These are phyloP conservation scores for Physcia stellaris DNA, from an alignment of 495 filamentous ascomycete species.

Conservation along the genomic window DNA sequence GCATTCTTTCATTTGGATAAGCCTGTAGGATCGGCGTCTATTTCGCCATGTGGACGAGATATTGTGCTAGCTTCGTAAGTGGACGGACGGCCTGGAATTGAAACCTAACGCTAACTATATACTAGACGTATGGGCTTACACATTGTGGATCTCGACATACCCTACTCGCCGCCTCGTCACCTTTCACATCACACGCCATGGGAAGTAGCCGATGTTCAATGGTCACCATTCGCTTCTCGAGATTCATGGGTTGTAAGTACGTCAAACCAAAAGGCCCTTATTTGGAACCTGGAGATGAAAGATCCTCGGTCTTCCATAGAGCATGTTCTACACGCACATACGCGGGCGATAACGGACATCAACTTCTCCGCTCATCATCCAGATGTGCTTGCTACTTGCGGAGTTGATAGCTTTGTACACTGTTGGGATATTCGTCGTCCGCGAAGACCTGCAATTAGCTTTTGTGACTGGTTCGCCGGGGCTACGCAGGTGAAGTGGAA, in stretches of 20 bases:
- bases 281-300: slow-evolving; percentile 80
- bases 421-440: slow-evolving; percentile 82
- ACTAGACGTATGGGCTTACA: slow-evolving; percentile 64
- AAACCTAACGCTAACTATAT: slow-evolving; percentile 4
- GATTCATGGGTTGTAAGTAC: slow-evolving; percentile 92
- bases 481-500: slow-evolving; percentile 96
- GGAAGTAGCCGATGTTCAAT: slow-evolving; percentile 96
- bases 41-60: slow-evolving; percentile 86
- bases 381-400: slow-evolving; percentile 78
- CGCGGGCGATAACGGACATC: slow-evolving; percentile 85
- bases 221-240: slow-evolving; percentile 82
- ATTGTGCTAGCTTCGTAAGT: slow-evolving; percentile 77
- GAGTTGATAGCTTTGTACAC: slow-evolving; percentile 85
- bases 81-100: background rate
- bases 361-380: slow-evolving; percentile 93
- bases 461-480: slow-evolving; percentile 90
- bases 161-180: slow-evolving; percentile 75
- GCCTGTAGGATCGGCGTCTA: slow-evolving; percentile 61
- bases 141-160: slow-evolving; percentile 87
- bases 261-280: slow-evolving; percentile 85
- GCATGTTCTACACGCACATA: slow-evolving; percentile 80
- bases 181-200: slow-evolving; percentile 80
- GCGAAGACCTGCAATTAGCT: slow-evolving; percentile 59
- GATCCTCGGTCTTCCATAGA: slow-evolving; percentile 67
- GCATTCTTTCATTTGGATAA: slow-evolving; percentile 74